Conservation (phyloP, 2,329 filamentous ascomycete species). For the Emmonsia crescens region DNA sequence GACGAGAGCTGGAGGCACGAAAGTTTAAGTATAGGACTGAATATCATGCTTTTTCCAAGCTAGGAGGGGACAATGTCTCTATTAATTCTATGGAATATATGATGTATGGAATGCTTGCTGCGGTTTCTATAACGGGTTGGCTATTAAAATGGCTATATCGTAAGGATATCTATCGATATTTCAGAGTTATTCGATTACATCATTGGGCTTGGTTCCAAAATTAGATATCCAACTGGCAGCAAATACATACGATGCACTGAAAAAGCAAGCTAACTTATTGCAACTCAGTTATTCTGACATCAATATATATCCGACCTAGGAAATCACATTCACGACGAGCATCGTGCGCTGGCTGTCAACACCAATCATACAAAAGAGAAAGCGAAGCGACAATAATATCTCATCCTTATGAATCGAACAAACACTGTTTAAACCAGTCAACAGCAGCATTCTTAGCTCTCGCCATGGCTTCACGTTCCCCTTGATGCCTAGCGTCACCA, state of each 20-base stretch:
- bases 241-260: background rate
- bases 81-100: background rate
- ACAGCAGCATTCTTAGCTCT: conserved; percentile 40
- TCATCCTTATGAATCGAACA: background rate
- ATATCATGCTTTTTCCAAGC: background rate
- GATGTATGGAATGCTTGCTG: background rate
- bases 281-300: background rate
- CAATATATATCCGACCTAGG: background rate
- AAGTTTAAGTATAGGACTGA: too few species aligned
- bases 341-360: background rate
- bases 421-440: conserved; percentile 31
- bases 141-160: background rate
- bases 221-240: background rate
- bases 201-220: too few species aligned
- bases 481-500: conserved; percentile 29
- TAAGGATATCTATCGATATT: background rate
- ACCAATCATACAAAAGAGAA: background rate
- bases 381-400: background rate
- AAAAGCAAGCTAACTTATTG: background rate
- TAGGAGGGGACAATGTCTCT: background rate
- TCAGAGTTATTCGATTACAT: background rate
- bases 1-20: too few species aligned
- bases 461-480: conserved; percentile 37
- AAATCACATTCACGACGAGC: background rate
- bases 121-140: background rate